Conservation (phyloP, 768 basidiomycete genomes). For the Tulasnella sp. region DNA sequence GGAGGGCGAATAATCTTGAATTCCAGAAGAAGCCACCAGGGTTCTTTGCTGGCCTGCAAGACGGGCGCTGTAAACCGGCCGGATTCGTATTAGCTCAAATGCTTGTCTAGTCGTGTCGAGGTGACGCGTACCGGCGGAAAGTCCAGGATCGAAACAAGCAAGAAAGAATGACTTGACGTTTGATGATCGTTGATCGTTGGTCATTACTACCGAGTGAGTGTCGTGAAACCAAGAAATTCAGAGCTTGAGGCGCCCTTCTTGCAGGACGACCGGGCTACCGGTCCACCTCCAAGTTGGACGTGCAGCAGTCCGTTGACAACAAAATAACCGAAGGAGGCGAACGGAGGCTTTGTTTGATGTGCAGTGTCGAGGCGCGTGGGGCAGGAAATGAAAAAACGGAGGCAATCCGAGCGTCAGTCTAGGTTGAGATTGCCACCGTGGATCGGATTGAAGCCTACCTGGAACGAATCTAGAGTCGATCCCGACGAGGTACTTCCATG, state of each 20-base stretch:
- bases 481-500: neutral
- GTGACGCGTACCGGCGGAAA: neutral
- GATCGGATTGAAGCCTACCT: neutral
- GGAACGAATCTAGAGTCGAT: neutral
- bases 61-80: neutral
- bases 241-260: neutral
- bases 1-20: neutral
- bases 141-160: neutral
- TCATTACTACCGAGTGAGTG: neutral
- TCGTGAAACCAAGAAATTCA: neutral
- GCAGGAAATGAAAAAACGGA: neutral
- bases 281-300: neutral
- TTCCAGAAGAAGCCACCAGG: neutral
- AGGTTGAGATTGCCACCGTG: neutral
- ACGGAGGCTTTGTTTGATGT: neutral
- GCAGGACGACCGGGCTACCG: neutral
- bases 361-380: neutral
- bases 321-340: neutral
- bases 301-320: neutral
- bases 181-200: neutral
- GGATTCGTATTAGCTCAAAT: neutral
- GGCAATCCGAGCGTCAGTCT: neutral
- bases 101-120: neutral
- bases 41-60: neutral
- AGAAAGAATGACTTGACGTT: neutral